A percentile compares a stretch with the other conserved stretches of the same genome.
Conservation (phyloP, 108 stramenopile genomes). For the Bacterosira constricta region DNA sequence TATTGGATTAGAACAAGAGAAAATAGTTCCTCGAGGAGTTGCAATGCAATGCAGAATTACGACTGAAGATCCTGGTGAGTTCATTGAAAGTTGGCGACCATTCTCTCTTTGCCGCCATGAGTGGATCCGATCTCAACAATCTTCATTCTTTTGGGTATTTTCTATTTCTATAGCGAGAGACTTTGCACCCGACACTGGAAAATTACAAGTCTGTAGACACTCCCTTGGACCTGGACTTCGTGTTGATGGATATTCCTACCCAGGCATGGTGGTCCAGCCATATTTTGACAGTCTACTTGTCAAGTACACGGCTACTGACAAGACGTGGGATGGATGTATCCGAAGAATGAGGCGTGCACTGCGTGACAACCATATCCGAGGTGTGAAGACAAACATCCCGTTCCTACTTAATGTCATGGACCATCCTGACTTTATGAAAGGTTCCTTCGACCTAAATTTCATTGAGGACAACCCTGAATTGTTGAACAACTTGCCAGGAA, state of each 20-base stretch:
- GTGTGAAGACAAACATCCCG: constrained; percentile 46
- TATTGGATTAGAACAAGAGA: constrained; percentile 65
- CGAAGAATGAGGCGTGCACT: constrained; percentile 67
- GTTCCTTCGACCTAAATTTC: constrained; percentile 62
- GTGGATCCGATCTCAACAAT: not conserved
- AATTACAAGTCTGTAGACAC: constrained; percentile 60
- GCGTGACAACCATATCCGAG: constrained; percentile 67
- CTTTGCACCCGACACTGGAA: constrained; percentile 72
- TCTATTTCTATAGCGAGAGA: constrained; percentile 25
- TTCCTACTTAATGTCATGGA: constrained; percentile 68
- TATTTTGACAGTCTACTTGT: constrained; percentile 80
- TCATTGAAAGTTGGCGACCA: not conserved
- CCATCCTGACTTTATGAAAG: constrained; percentile 69
- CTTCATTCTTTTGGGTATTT: not conserved
- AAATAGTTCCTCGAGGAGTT: constrained; percentile 58
- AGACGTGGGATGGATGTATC: constrained; percentile 50
- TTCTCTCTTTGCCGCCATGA: not conserved
- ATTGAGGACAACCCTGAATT: constrained; percentile 61
- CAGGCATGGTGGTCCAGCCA: constrained; percentile 62
- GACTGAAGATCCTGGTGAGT: constrained; percentile 40
- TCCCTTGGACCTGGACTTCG: constrained; percentile 75
- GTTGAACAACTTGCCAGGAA: constrained; percentile 24
- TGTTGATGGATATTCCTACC: constrained; percentile 56
- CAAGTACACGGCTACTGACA: constrained; percentile 69
- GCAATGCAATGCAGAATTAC: constrained; percentile 88